Conservation (phyloP, 306 rosid species). For the Aeschynomene evenia region DNA sequence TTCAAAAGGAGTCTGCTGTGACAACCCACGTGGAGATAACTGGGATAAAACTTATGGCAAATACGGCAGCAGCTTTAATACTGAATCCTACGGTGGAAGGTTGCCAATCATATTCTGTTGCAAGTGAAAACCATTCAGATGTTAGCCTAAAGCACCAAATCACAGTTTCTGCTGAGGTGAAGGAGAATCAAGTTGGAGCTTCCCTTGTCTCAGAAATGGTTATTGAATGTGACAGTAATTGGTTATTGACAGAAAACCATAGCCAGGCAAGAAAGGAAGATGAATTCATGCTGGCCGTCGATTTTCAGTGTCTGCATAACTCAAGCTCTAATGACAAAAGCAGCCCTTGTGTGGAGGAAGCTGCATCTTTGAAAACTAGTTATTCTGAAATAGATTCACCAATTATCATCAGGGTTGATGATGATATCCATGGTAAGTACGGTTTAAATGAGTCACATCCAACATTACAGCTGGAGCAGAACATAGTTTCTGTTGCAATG, state of each 20-base stretch:
- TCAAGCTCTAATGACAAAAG: constrained; percentile 31
- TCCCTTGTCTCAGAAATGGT: constrained; percentile 41
- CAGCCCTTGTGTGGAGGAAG: constrained; percentile 8
- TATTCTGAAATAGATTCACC: constrained; percentile 33
- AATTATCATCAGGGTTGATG: constrained; percentile 31
- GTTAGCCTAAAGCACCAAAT: constrained; percentile 35
- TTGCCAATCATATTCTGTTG: constrained; percentile 41
- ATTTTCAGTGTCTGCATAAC: constrained; percentile 31
- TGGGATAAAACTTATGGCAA: constrained; percentile 66
- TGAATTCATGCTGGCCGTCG: constrained; percentile 37
- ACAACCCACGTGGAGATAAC: constrained; percentile 57
- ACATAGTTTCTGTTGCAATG: constrained; percentile 37
- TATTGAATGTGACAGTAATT: constrained; percentile 36
- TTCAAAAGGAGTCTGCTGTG: constrained; percentile 60
- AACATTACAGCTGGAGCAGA: constrained; percentile 28
- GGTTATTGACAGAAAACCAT: constrained; percentile 37
- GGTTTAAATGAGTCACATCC: constrained; percentile 24
- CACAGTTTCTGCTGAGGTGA: constrained; percentile 36
- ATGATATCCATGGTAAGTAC: constrained; percentile 22
- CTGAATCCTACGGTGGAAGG: constrained; percentile 40
- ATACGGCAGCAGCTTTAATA: constrained; percentile 54
- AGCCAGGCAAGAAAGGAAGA: constrained; percentile 28
- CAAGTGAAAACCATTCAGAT: constrained; percentile 35
- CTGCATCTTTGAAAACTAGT: constrained; percentile 12
- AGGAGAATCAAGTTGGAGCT: constrained; percentile 43